These are phyloP conservation scores for Candida mesenterica DNA, from an alignment of 1,139 yeast species.

Conservation along the genomic window DNA sequence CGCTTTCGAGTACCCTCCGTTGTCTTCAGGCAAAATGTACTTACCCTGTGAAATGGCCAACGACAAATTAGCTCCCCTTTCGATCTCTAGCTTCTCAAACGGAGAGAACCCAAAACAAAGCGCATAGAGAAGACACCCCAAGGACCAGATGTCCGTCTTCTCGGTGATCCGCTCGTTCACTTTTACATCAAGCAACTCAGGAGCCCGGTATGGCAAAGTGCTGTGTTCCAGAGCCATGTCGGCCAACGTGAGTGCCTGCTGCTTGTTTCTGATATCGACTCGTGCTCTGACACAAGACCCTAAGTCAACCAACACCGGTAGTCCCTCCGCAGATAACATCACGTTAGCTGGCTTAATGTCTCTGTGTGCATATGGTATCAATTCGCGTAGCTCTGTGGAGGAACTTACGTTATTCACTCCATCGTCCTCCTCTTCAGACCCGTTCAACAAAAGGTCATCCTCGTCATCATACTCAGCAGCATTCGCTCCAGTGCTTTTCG, in stretches of 20 bases:
- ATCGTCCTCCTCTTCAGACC: constrained; percentile 19
- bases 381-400: constrained; percentile 50
- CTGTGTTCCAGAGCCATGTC: constrained; percentile 86
- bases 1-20: constrained; percentile 51
- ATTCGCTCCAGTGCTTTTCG: constrained; percentile 21
- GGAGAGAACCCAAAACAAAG: constrained; percentile 81
- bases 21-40: constrained; percentile 56
- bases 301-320: constrained; percentile 79
- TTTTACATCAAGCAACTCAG: constrained; percentile 78
- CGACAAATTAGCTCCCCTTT: constrained; percentile 77
- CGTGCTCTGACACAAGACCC: constrained; percentile 78
- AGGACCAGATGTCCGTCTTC: constrained; percentile 83
- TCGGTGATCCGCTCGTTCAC: constrained; percentile 65
- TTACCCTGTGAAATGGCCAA: constrained; percentile 75
- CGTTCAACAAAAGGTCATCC: constrained; percentile 31
- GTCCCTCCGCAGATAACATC: constrained; percentile 70
- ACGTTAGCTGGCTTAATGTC: constrained; percentile 89
- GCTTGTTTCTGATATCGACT: constrained; percentile 52
- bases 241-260: constrained; percentile 72
- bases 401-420: constrained; percentile 10
- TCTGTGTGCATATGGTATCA: constrained; percentile 76
- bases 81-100: constrained; percentile 78
- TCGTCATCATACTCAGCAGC: constrained; percentile 28
- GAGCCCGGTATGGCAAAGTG: constrained; percentile 85
- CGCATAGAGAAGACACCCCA: constrained; percentile 81